A percentile compares a stretch with the other conserved stretches of the same genome.
Conservation (phyloP, 2,329 filamentous ascomycete genomes). For the Mycogone perniciosa region DNA sequence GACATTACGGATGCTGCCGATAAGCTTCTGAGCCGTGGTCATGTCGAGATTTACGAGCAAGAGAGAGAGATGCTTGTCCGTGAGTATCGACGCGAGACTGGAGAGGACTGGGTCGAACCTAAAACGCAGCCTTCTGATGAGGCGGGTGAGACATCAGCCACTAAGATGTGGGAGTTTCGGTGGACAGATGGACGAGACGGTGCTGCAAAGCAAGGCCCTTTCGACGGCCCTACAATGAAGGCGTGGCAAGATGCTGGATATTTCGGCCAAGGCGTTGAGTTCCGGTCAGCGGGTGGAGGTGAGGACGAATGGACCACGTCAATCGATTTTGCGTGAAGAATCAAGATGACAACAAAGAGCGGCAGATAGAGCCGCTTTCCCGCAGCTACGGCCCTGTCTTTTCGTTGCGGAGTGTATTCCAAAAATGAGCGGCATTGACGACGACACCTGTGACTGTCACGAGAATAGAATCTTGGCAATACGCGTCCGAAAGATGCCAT, state of each 20-base stretch:
- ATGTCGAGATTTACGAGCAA: constrained; percentile 85
- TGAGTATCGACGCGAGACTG: constrained; percentile 77
- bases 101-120: constrained; percentile 68
- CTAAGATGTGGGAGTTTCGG: constrained; percentile 70
- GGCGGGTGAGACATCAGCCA: constrained; percentile 12
- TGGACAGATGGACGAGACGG: constrained; percentile 87
- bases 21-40: constrained; percentile 72
- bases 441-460: background rate
- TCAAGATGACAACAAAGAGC: background rate
- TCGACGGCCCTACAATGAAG: constrained; percentile 77
- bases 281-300: constrained; percentile 52
- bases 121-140: background rate
- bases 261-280: constrained; percentile 84
- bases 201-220: constrained; percentile 75
- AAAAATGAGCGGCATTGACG: constrained; percentile 3
- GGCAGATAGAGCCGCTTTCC: constrained; percentile 8
- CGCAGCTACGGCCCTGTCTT: constrained; percentile 1
- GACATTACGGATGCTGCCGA: constrained; percentile 86
- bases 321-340: constrained; percentile 44
- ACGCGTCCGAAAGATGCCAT: too few relatives aligned
- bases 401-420: constrained; percentile 1
- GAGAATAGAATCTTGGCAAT: background rate
- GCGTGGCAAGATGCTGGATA: constrained; percentile 90
- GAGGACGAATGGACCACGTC: constrained; percentile 45
- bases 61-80: constrained; percentile 78